phyloP scores from a whole-genome alignment of 2,329 filamentous ascomycete species.

The Fusarium citri region DNA sequence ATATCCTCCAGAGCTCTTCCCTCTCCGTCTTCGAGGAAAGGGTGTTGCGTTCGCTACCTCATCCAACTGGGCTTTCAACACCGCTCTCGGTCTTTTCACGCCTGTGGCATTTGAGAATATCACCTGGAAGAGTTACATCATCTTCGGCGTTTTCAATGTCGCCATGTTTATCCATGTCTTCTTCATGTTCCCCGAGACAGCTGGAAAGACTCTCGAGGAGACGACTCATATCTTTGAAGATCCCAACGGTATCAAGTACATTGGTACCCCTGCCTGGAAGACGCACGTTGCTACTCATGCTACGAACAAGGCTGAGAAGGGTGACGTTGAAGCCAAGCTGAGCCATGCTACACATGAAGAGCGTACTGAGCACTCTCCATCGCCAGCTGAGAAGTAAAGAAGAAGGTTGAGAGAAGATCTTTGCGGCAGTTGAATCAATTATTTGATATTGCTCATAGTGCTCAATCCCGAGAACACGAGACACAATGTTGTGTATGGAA shows the following conservation, averaged over 20 bases:
- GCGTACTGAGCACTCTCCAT: not conserved
- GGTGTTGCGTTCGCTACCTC: slow-evolving; percentile 64
- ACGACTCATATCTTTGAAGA: slow-evolving; percentile 61
- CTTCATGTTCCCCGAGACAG: slow-evolving; percentile 61
- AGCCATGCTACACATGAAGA: slow-evolving; percentile 16
- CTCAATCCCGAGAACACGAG: not conserved
- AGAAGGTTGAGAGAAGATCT: accelerated
- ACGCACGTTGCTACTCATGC: slow-evolving; percentile 21
- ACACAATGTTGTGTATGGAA: not conserved
- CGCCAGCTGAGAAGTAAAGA: slow-evolving; percentile 5
- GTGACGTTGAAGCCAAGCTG: slow-evolving; percentile 40
- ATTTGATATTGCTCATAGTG: not conserved
- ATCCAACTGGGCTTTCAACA: slow-evolving; percentile 56
- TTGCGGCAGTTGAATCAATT: not conserved
- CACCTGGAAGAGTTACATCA: slow-evolving; percentile 37
- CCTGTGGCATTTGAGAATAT: slow-evolving; percentile 45
- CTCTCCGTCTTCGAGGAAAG: slow-evolving; percentile 61
- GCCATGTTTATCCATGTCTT: slow-evolving; percentile 48
- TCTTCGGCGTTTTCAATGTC: slow-evolving; percentile 40
- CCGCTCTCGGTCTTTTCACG: slow-evolving; percentile 52
- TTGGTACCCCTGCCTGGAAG: slow-evolving; percentile 42
- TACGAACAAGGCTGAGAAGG: slow-evolving; percentile 28
- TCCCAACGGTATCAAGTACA: slow-evolving; percentile 30
- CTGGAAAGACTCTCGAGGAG: slow-evolving; percentile 67
- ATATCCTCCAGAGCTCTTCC: slow-evolving; percentile 69